A percentile compares a stretch with the other conserved stretches of the same genome.
These are phyloP conservation scores for Saccharomycopsis sp. DNA, from an alignment of 805 yeast species.

Conservation along the genomic window DNA sequence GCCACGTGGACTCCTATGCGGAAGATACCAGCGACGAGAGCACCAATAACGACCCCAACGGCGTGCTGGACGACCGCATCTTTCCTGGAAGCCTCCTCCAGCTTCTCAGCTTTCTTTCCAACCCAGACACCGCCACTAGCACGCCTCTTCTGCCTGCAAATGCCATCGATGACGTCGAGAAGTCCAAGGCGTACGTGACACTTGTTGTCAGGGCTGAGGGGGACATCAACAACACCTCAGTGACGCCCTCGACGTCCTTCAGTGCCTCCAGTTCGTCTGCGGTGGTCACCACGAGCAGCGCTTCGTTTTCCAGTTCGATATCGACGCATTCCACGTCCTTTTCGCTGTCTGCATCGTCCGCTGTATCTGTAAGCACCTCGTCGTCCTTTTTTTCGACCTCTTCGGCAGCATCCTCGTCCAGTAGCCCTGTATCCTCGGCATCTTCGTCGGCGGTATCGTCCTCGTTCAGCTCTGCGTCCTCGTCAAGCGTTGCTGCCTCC, in stretches of 20 bases:
- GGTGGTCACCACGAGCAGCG: background rate
- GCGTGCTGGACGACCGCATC: background rate
- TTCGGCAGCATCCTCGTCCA: conserved; percentile 7
- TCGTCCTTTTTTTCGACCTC: conserved; percentile 17
- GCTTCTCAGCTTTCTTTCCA: background rate
- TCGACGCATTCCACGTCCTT: background rate
- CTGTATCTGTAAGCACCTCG: conserved; percentile 21
- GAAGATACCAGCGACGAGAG: background rate
- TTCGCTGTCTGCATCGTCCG: conserved; percentile 16
- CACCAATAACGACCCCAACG: background rate
- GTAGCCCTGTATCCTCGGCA: background rate
- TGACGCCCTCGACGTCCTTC: background rate
- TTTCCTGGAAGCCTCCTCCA: background rate
- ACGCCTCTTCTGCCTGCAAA: conserved; percentile 5
- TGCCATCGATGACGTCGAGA: conserved; percentile 6
- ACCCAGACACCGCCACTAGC: background rate
- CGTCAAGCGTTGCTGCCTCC: background rate
- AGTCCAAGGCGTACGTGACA: conserved; percentile 10
- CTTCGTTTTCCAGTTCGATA: conserved; percentile 15
- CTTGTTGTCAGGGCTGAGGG: conserved; percentile 13
- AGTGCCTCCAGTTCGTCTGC: background rate
- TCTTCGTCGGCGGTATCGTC: background rate
- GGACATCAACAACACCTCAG: background rate
- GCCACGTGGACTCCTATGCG: background rate
- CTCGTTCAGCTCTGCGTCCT: background rate